Percentiles rank a stretch among this genome's conserved stretches.
These are phyloP conservation scores for Grifola frondosa DNA, from an alignment of 1,284 basidiomycete species.

Conservation along the genomic window DNA sequence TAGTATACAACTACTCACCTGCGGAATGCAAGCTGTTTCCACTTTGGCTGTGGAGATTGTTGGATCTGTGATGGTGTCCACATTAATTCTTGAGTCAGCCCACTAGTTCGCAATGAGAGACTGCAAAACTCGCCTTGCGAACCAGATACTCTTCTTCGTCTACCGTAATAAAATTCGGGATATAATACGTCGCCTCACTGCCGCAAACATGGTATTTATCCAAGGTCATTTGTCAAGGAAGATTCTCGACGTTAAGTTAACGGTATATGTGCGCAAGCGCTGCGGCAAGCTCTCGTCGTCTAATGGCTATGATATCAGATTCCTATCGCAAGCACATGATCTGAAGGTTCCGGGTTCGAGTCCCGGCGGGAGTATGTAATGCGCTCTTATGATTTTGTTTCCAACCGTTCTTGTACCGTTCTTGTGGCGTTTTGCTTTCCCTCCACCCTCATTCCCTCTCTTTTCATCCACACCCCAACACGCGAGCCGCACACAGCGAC, in stretches of 20 bases:
- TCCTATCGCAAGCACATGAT: conserved; percentile 10
- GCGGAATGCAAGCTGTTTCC: conserved; percentile 81
- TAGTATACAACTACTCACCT: conserved; percentile 45
- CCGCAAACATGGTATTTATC: conserved; percentile 40
- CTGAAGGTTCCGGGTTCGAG: conserved; percentile 27
- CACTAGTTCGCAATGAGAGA: no score
- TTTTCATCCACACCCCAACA: neutral
- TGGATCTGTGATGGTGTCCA: conserved; percentile 49
- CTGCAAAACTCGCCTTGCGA: conserved; percentile 55
- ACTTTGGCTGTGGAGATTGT: conserved; percentile 78
- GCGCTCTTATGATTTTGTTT: neutral
- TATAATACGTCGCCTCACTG: conserved; percentile 53
- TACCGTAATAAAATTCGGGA: conserved; percentile 78
- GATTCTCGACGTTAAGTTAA: no score
- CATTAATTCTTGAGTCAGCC: neutral
- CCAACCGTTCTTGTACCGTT: neutral
- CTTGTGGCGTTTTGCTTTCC: conserved; percentile 3
- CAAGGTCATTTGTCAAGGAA: no score
- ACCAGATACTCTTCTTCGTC: conserved; percentile 81
- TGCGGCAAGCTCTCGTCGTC: conserved; percentile 13
- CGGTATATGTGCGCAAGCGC: neutral
- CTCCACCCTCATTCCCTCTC: conserved; percentile 1
- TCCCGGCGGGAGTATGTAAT: conserved; percentile 21
- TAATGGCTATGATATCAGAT: conserved; percentile 24
- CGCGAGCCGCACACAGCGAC: neutral